These are phyloP conservation scores for Neocatenulostroma microsporum DNA, from an alignment of 2,329 filamentous ascomycete genomes.

Conservation along the genomic window DNA sequence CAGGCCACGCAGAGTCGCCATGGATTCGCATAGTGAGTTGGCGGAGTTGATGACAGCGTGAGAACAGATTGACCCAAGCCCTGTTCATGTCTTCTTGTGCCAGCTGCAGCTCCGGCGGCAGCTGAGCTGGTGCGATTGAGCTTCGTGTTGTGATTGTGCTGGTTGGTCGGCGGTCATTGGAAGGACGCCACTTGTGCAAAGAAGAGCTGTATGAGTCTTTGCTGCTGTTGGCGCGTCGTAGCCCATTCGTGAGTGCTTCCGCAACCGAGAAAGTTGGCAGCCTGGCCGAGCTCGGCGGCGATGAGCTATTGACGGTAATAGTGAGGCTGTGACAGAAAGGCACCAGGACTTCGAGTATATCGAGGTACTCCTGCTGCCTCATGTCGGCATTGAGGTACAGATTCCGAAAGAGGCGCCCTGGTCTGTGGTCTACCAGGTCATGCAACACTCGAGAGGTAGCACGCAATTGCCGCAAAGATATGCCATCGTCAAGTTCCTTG, in stretches of 20 bases:
- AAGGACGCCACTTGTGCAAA: not conserved
- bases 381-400: slow-evolving; percentile 14
- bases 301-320: slow-evolving; percentile 18
- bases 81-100: slow-evolving; percentile 4
- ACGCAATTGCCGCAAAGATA: slow-evolving; percentile 13
- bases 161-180: not conserved
- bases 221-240: not conserved
- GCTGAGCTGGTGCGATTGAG: not conserved
- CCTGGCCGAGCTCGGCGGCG: too few relatives aligned
- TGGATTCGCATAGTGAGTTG: slow-evolving; percentile 19
- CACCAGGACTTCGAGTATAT: slow-evolving; percentile 2
- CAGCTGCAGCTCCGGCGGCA: not conserved
- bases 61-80: slow-evolving; percentile 18
- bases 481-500: slow-evolving; percentile 9
- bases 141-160: not conserved
- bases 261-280: too few relatives aligned
- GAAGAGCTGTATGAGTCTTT: not conserved
- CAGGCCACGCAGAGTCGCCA: slow-evolving; percentile 25
- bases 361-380: not conserved
- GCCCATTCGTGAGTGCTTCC: too few relatives aligned
- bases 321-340: slow-evolving; percentile 15
- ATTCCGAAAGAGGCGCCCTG: slow-evolving; percentile 10
- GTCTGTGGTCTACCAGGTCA: slow-evolving; percentile 11
- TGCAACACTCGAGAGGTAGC: slow-evolving; percentile 11
- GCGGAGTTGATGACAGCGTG: slow-evolving; percentile 12